Conservation (phyloP, 2,329 filamentous ascomycete species). For the Xylariaceae sp. region DNA sequence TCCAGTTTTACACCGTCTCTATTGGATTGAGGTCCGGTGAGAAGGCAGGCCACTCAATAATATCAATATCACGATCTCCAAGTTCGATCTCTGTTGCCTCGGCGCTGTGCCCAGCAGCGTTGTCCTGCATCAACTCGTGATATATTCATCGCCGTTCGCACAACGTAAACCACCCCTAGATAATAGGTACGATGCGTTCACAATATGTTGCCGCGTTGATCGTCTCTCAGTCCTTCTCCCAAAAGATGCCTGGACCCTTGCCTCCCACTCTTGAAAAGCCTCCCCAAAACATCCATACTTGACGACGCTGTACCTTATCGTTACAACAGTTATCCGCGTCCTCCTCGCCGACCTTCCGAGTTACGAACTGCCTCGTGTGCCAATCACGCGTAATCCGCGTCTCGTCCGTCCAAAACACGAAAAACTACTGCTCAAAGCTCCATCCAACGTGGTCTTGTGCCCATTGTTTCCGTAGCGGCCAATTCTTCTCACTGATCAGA, state of each 20-base stretch:
- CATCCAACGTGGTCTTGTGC: neutral
- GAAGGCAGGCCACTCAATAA: neutral
- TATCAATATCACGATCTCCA: neutral
- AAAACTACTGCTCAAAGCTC: neutral
- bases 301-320: neutral
- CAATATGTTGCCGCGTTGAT: neutral
- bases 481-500: neutral
- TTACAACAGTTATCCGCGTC: neutral
- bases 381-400: neutral
- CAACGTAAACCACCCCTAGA: neutral
- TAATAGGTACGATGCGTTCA: neutral
- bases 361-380: neutral
- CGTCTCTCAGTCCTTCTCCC: neutral
- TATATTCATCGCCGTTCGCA: neutral
- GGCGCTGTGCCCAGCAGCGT: neutral
- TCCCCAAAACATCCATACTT: neutral
- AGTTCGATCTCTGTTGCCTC: neutral
- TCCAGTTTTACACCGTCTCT: neutral
- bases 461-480: neutral
- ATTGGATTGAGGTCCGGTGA: neutral
- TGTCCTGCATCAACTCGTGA: neutral
- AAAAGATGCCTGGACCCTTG: neutral
- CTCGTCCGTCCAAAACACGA: neutral
- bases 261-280: neutral
- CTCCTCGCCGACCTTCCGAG: neutral